Base-by-base conservation (phyloP, 345 rosid genomes). In the Eucalyptus grandis region DNA sequence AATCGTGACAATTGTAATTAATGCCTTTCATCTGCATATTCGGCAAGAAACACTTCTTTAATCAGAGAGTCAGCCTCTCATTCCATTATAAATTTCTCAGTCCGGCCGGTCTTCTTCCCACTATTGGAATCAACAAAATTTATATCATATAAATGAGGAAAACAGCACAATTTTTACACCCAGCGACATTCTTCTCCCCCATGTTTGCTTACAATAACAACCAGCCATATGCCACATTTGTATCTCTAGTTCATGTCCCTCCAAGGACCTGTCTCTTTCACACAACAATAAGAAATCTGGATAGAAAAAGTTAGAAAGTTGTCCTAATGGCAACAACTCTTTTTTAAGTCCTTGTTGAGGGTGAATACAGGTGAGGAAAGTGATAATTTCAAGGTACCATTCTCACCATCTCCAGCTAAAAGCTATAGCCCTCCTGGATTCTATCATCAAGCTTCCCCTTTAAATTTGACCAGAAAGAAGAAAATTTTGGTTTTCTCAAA, bases 221-320 rank as follows among this genome's bases (percentile, higher is more conserved):
- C n/a, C 87, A 87, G 88, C 88, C 92, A 91, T 87, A 87, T 91
- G 92, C 90, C 92, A 90, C 43, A 44, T 69, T 56, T 50, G 65
- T 88, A 87, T 50, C 87, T 34, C 51, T 11, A 27, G 30, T 80
- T 88, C 50, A 44, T 27, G 89, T 87, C 83, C 60, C 34, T 82
- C 72, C 87, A 34, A 80, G 46, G 83, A 77, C 3, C 27, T 21
- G 83, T 77, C 83, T 77, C 46, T 77, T 77, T 77, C 83, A 21
- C 27, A 77, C 83, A 77, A 37, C 46, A 77, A 21, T 77, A 77
- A 77, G 83, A 77, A 77, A 77, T 77, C 15, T 77, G 83, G 83
- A 37, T 37, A 37, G 83, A 37, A 77, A 77, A 77, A 21, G 83
- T 19, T 10, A 77, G 3, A 43, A 30, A 34, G 37, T 56, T 15